Evolutionary conservation across 345 rosid genomes (phyloP).

Genomic region (Turnera subulata): DNA sequence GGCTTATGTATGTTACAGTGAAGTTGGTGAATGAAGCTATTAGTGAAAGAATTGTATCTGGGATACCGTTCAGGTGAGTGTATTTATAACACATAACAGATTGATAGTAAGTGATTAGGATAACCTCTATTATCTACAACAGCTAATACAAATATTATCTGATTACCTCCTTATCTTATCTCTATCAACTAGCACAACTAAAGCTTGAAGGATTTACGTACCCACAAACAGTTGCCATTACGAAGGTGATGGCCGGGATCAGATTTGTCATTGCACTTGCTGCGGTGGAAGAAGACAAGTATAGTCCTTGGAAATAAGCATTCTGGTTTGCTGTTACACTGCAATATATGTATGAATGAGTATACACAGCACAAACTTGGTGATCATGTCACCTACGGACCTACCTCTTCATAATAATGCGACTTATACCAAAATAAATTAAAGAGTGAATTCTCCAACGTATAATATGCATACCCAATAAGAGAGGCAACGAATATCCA

Average conservation of each 20-base stretch:
- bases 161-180: too few species aligned
- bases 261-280: background rate
- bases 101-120: too few species aligned
- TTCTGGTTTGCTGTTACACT: background rate
- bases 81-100: too few species aligned
- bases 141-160: too few species aligned
- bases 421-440: too few species aligned
- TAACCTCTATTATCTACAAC: too few species aligned
- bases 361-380: background rate
- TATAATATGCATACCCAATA: slow-evolving; percentile 38
- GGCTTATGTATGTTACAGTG: too few species aligned
- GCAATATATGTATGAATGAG: background rate
- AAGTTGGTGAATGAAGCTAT: too few species aligned
- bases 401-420: background rate
- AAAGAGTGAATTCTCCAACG: background rate
- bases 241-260: background rate
- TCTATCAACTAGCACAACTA: too few species aligned
- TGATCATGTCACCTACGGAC: background rate
- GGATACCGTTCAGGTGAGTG: too few species aligned
- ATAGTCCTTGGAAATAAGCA: background rate
- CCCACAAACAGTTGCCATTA: background rate
- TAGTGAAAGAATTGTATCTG: too few species aligned
- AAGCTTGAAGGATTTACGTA: too few species aligned
- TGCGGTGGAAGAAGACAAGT: background rate
- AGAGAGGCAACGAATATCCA: slow-evolving; percentile 35